Base-by-base conservation (phyloP, 73 alveolate species). In the Paramecium tetraurelia region DNA sequence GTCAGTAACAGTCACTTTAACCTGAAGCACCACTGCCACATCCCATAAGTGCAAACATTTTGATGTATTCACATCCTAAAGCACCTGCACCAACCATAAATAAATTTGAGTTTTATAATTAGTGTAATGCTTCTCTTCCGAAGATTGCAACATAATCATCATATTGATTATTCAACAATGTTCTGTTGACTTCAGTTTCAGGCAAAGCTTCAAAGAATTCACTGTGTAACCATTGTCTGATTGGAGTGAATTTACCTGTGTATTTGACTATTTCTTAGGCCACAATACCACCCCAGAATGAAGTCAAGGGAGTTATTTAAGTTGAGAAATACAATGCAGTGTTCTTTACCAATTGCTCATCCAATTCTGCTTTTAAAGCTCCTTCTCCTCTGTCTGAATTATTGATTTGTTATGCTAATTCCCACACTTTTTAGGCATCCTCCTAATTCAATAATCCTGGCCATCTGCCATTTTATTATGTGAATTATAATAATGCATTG, bases 11-110 rank as follows among this genome's bases (percentile, higher is more conserved):
- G 96, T 84, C 59, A 98, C 96, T 86, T 86, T 92, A 92, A 38
- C 99, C 99, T 53, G 95, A 95, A 40, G 93, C 87, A 20, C 96
- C 96, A 85, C 98, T 96, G 11, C 99, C 98, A 33, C 97, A 92
- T 29, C 99, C 99, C 99, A 98, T 97, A 90, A 98, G 93, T 22
- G 99, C 99, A 94, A 97, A 96, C 83, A 96, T 94, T 93, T 99
- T 99, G 70, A 98, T 95, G 59, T 94, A 96, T 93, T 99, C 99
- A 92, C 99, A 98, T 53, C 99, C 99, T 31, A 98, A 93, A 35
- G 99, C 99, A 29, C 99, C 99, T 22, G 99, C 99, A 18, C 99
- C 99, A 36, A 98, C 99, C 97, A 98, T 46, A 87, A 93, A 89
- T 44, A 68, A 35, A 31, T 83, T 77, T 22, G 86, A 22, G n/a